These are phyloP conservation scores for Boletus subcaerulescens DNA, from an alignment of 768 basidiomycete genomes.

Conservation along the genomic window DNA sequence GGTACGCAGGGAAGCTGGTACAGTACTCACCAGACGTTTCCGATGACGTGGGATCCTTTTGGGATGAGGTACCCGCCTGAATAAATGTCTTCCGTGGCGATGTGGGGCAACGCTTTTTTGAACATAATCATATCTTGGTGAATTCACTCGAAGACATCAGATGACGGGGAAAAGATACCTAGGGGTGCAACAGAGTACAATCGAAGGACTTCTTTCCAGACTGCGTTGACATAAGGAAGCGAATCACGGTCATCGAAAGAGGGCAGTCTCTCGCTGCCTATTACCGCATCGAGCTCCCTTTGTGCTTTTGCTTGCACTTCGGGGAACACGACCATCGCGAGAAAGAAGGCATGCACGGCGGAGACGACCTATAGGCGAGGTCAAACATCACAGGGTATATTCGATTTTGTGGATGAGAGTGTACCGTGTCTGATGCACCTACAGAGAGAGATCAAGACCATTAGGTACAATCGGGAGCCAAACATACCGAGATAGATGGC, in stretches of 20 bases:
- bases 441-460: neutral
- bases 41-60: slow-evolving; percentile 21
- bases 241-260: slow-evolving; percentile 16
- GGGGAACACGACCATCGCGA: slow-evolving; percentile 24
- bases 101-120: slow-evolving; percentile 13
- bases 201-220: slow-evolving; percentile 25
- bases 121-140: neutral
- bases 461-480: accelerated
- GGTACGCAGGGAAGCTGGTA: neutral
- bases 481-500: slow-evolving; percentile 9
- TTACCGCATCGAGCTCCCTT: slow-evolving; percentile 22
- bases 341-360: slow-evolving; percentile 20
- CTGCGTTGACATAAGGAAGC: slow-evolving; percentile 27
- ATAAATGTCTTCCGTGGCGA: slow-evolving; percentile 20
- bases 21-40: slow-evolving; percentile 25
- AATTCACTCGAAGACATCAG: slow-evolving; percentile 6
- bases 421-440: slow-evolving; percentile 1
- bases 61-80: slow-evolving; percentile 16
- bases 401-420: slow-evolving; percentile 29
- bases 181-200: slow-evolving; percentile 19
- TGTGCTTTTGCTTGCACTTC: slow-evolving; percentile 24
- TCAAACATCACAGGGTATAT: slow-evolving; percentile 8
- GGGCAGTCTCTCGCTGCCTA: slow-evolving; percentile 23
- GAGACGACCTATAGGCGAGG: slow-evolving; percentile 11
- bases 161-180: slow-evolving; percentile 2